Evolutionary conservation across 1,139 yeast species (phyloP).

Genomic region (Suhomyces choctaworum): DNA sequence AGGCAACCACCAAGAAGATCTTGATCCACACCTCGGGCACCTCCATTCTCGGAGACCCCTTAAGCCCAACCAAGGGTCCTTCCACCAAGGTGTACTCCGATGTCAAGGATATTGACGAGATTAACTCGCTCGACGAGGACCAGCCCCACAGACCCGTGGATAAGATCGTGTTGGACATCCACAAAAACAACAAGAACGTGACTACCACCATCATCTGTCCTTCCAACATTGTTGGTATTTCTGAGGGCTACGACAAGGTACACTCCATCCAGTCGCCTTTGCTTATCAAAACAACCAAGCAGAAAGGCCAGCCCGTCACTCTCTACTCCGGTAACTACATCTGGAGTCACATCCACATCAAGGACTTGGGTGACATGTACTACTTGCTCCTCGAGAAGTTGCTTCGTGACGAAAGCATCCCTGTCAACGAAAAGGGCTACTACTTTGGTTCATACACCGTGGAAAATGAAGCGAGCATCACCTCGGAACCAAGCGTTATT

Average conservation of each 20-base stretch:
- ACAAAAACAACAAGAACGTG: constrained; percentile 20
- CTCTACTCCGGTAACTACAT: constrained; percentile 34
- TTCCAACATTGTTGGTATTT: constrained; percentile 26
- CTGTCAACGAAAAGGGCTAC: constrained; percentile 37
- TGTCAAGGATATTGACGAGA: constrained; percentile 28
- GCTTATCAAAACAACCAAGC: constrained; percentile 23
- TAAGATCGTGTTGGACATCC: constrained; percentile 29
- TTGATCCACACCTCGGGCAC: constrained; percentile 46
- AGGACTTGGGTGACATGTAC: constrained; percentile 38
- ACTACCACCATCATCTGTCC: constrained; percentile 28
- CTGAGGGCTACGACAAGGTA: constrained; percentile 34
- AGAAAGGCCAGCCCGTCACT: constrained; percentile 28
- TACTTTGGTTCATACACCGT: constrained; percentile 33
- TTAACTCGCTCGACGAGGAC: constrained; percentile 27
- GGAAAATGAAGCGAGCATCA: constrained; percentile 19
- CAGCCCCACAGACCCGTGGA: constrained; percentile 44
- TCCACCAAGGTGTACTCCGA: constrained; percentile 32
- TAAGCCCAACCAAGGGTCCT: constrained; percentile 22
- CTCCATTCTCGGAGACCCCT: constrained; percentile 30
- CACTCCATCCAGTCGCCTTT: constrained; percentile 37
- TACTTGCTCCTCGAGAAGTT: constrained; percentile 24
- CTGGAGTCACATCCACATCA: constrained; percentile 41
- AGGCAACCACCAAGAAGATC: constrained; percentile 18
- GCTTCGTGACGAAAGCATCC: constrained; percentile 22
- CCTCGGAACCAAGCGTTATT: constrained; percentile 20